Evolutionary conservation across 371 early-diverging fungal genomes (phyloP).

Genomic region (Coemansia sp.): DNA sequence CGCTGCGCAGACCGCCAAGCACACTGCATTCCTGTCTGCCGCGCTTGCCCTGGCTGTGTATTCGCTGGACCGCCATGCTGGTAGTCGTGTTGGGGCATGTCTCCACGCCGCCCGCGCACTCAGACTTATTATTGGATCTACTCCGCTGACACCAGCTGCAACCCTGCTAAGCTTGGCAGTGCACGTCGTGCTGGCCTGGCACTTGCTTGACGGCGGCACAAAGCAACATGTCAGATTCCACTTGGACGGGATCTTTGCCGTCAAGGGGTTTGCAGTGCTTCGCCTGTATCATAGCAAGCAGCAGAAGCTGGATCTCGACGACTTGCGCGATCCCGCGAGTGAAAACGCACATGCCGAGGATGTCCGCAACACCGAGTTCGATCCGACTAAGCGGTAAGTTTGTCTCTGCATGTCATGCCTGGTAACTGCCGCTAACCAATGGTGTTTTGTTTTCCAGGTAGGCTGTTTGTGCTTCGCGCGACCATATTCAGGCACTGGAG

Average conservation of each 20-base stretch:
- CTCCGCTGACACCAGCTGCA: neutral
- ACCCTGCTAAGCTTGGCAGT: neutral
- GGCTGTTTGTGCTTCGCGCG: neutral
- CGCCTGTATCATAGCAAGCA: neutral
- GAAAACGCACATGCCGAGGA: neutral
- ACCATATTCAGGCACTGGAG: neutral
- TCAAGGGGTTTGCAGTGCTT: neutral
- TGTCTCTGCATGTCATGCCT: neutral
- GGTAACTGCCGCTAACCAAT: neutral
- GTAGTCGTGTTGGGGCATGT: neutral
- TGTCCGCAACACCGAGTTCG: neutral
- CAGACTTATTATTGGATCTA: neutral
- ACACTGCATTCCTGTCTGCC: neutral
- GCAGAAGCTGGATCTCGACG: neutral
- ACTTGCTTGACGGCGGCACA: neutral
- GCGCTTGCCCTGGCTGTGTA: neutral
- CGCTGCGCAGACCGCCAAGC: neutral
- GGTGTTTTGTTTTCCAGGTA: neutral
- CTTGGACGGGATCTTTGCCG: neutral
- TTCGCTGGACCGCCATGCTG: neutral
- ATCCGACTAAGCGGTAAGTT: neutral
- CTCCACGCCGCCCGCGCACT: neutral
- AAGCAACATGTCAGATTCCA: neutral
- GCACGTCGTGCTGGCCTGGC: neutral
- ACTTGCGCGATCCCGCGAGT: neutral